These are phyloP conservation scores for Cercospora brassicicola DNA, from an alignment of 2,329 filamentous ascomycete species.

Conservation along the genomic window DNA sequence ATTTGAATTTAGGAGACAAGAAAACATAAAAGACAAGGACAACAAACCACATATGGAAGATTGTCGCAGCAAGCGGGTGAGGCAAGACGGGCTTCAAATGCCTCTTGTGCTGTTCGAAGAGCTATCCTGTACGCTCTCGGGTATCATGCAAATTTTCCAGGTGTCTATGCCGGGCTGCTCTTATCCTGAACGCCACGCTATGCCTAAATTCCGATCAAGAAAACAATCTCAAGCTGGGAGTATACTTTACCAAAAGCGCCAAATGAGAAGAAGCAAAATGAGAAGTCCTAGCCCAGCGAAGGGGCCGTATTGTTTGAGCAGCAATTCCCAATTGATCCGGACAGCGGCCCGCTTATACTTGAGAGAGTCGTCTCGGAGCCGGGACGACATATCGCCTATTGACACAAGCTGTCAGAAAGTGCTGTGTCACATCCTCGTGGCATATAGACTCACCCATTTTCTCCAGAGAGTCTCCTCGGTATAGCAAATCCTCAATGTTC, in stretches of 20 bases:
- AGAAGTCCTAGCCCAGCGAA: constrained; percentile 79
- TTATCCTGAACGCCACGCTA: constrained; percentile 30
- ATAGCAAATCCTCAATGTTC: constrained; percentile 97
- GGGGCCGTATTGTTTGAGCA: constrained; percentile 94
- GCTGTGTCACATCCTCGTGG: neutral
- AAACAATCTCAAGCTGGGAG: neutral
- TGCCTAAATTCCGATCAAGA: constrained; percentile 24
- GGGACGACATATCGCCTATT: constrained; percentile 46
- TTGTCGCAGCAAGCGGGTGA: neutral
- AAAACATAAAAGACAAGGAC: neutral
- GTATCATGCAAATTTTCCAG: constrained; percentile 28
- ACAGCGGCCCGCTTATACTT: constrained; percentile 93
- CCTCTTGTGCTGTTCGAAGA: constrained; percentile 15
- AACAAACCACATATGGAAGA: constrained; percentile 1
- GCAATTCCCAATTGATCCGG: constrained; percentile 94
- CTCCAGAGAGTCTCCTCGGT: constrained; percentile 90
- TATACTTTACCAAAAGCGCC: constrained; percentile 75
- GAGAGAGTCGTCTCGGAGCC: constrained; percentile 85
- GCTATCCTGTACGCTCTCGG: constrained; percentile 26
- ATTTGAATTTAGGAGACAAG: neutral
- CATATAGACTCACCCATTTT: constrained; percentile 67
- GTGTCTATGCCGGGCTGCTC: constrained; percentile 21
- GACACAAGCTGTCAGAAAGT: constrained; percentile 8
- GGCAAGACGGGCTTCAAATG: neutral
- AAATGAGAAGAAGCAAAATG: constrained; percentile 83